Evolutionary conservation across 768 basidiomycete species (phyloP).

Genomic region (Tylopilus rubrobrunneus): DNA sequence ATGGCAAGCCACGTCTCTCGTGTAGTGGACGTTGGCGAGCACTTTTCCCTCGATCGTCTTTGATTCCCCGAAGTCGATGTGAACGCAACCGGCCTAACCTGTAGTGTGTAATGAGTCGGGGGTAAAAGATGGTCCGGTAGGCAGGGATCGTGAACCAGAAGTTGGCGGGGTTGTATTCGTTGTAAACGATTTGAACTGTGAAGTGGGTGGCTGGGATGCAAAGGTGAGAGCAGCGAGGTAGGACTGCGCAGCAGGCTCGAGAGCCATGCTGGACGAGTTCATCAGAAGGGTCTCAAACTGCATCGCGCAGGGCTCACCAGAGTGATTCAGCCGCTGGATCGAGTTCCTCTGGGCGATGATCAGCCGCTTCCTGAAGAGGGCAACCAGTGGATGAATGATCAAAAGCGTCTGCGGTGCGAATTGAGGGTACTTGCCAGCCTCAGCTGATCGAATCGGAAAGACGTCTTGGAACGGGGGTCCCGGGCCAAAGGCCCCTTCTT

Average conservation of each 20-base stretch:
- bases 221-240: constrained; percentile 78
- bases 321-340: constrained; percentile 68
- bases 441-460: constrained; percentile 83
- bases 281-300: background rate
- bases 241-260: constrained; percentile 61
- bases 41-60: no score
- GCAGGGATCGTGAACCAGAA: constrained; percentile 66
- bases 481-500: constrained; percentile 57
- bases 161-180: constrained; percentile 92
- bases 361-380: constrained; percentile 66
- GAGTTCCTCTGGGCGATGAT: constrained; percentile 59
- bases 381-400: background rate
- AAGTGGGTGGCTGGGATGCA: constrained; percentile 49
- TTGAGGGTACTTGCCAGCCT: constrained; percentile 54
- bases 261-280: constrained; percentile 47
- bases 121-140: no score
- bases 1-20: no score
- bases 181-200: constrained; percentile 83
- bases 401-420: background rate
- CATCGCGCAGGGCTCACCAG: constrained; percentile 46
- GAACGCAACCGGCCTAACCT: no score
- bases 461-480: constrained; percentile 76
- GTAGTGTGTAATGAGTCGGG: no score
- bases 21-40: no score
- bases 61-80: no score